Base-by-base conservation (phyloP, 2,329 filamentous ascomycete genomes). In the Ceratocystis cubensis region DNA sequence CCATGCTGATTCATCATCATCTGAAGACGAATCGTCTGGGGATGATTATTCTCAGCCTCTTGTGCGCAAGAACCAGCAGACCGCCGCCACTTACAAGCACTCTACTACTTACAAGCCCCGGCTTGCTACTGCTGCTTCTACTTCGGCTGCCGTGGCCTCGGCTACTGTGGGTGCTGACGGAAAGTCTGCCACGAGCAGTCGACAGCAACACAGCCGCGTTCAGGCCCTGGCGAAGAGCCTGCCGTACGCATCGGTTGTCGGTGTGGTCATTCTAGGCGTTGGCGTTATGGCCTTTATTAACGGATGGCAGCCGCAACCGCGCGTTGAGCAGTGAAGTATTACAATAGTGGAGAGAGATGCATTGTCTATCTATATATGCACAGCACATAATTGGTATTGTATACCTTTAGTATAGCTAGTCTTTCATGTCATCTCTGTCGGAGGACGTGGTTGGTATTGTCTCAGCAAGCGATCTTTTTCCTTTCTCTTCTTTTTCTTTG, bases 201-300 rank as follows among this genome's bases (percentile, higher is more conserved):
- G 28, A 22, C 50, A 65, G n/a, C 67, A 68, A 25, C 53, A 62
- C 2, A 63, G 41, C 28, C 61, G 46, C 15, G 50, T 48, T 10
- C 61, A 68, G 30, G 45, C 61, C 28, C 73, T 83, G 69, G 80
- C 65, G 15, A 74, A 86, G 59, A 81, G 82, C 66, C 79, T 89
- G 67, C 89, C 89, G 17, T 93, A 92, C 72, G 87, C 88, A 50
- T 91, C 88, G 1, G 91, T 93, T 83, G 76, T 94, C 59, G 88
- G 89, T 10, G 89, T 94, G 41, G 89, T 94, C 30, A 75, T 94
- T 66, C 78, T 94, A 69, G 89, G 89, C 41, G 87, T 94, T 78
- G 88, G 89, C 15, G 75, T 94, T 70, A 94, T 94, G 89, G 88
- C 88, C 53, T 92, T 91, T 75, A 81, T 94, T 71, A 94, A 94